A percentile compares a stretch with the other conserved stretches of the same genome.
Evolutionary conservation across 495 filamentous ascomycete species (phyloP).

Genomic region (Lepraria neglecta): DNA sequence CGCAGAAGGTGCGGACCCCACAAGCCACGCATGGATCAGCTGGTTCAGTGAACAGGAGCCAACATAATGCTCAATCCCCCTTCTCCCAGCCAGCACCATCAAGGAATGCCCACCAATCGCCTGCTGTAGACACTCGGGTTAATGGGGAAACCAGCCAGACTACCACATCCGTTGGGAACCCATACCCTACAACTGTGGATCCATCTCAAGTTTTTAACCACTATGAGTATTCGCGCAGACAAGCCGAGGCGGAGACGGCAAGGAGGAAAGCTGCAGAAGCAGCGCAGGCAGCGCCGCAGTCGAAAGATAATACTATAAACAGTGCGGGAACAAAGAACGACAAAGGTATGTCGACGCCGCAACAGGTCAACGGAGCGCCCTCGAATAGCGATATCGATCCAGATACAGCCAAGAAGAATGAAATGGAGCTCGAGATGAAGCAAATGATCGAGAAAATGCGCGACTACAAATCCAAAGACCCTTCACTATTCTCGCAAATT

Average conservation of each 20-base stretch:
- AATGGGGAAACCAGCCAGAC: not conserved
- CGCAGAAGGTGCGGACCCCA: not conserved
- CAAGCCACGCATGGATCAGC: not conserved
- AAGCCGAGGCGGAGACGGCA: slow-evolving; percentile 24
- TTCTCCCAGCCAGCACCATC: not conserved
- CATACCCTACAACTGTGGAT: slow-evolving; percentile 24
- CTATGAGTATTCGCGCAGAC: slow-evolving; percentile 24
- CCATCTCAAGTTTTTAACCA: slow-evolving; percentile 33
- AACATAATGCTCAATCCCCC: not conserved
- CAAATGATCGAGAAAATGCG: slow-evolving; percentile 36
- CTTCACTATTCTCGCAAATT: slow-evolving; percentile 31
- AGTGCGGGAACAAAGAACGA: slow-evolving; percentile 11
- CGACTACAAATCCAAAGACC: slow-evolving; percentile 35
- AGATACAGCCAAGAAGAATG: slow-evolving; percentile 19
- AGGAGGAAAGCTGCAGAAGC: slow-evolving; percentile 19
- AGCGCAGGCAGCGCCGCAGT: slow-evolving; percentile 11
- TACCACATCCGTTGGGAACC: not conserved
- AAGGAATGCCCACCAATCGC: slow-evolving; percentile 5
- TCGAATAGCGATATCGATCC: not conserved
- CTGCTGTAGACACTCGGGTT: not conserved
- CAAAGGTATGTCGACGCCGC: not conserved
- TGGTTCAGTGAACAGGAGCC: not conserved
- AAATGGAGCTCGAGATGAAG: slow-evolving; percentile 36
- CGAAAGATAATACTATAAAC: slow-evolving; percentile 1
- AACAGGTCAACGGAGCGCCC: slow-evolving; percentile 3